Conservation (phyloP, 768 basidiomycete genomes). For the Hericium rajendrae region DNA sequence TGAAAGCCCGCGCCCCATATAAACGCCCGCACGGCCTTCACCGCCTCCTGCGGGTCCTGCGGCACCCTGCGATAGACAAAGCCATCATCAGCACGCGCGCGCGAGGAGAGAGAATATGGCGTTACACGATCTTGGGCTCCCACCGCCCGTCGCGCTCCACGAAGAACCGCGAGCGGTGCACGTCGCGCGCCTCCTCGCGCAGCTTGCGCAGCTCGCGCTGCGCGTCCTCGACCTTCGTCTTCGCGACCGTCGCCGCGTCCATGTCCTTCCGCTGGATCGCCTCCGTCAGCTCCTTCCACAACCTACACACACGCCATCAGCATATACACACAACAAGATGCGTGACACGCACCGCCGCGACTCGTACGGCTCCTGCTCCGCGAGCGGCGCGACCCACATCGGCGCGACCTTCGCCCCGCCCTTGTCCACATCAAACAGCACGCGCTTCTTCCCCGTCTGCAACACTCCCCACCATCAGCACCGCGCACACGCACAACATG, state of each 20-base stretch:
- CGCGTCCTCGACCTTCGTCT: slow-evolving; percentile 82
- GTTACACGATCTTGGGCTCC: slow-evolving; percentile 66
- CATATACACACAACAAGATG: no score
- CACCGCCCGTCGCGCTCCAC: slow-evolving; percentile 67
- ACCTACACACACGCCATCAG: slow-evolving; percentile 25
- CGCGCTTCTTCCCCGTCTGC: slow-evolving; percentile 59
- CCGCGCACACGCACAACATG: background rate
- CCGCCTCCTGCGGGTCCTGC: slow-evolving; percentile 56
- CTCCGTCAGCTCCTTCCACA: slow-evolving; percentile 78
- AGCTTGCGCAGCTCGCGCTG: slow-evolving; percentile 73
- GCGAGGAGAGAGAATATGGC: no score
- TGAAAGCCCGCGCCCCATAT: slow-evolving; percentile 41
- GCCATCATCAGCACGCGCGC: background rate
- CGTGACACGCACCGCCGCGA: slow-evolving; percentile 66
- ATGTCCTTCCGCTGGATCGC: slow-evolving; percentile 87
- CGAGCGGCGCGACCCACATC: slow-evolving; percentile 79
- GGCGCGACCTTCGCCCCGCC: slow-evolving; percentile 67
- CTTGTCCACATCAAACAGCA: slow-evolving; percentile 76
- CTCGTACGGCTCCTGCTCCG: slow-evolving; percentile 84
- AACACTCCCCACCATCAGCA: background rate
- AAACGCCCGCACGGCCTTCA: slow-evolving; percentile 62
- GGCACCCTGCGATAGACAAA: slow-evolving; percentile 49
- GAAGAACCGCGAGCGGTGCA: slow-evolving; percentile 76
- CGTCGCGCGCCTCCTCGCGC: slow-evolving; percentile 64
- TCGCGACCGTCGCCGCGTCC: slow-evolving; percentile 88